phyloP scores from a whole-genome alignment of 2,329 filamentous ascomycete genomes.

The Cadophora sp. region DNA sequence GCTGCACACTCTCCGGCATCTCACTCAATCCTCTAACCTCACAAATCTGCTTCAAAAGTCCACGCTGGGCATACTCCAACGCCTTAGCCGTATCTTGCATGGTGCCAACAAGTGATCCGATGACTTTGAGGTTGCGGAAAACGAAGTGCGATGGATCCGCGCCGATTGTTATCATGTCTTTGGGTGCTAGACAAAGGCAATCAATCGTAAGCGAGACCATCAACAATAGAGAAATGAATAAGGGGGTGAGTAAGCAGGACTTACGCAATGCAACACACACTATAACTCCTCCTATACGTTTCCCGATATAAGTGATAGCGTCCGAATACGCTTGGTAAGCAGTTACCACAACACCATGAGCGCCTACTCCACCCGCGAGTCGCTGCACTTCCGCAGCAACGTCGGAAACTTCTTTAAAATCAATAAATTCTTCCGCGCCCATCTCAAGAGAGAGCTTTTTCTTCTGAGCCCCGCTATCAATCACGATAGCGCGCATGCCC shows the following conservation, averaged over 20 bases:
- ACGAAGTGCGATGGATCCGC: constrained; percentile 27
- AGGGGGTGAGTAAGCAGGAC: constrained; percentile 1
- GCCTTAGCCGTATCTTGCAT: constrained; percentile 30
- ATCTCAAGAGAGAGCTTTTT: constrained; percentile 33
- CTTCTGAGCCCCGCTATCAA: constrained; percentile 37
- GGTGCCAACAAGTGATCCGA: constrained; percentile 29
- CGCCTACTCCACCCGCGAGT: constrained; percentile 49
- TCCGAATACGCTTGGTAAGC: constrained; percentile 30
- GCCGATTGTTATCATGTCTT: constrained; percentile 23
- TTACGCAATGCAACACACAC: constrained; percentile 31
- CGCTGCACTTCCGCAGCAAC: constrained; percentile 32
- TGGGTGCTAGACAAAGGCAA: constrained; percentile 15
- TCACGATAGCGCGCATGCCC: constrained; percentile 36
- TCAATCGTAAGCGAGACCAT: too few relatives aligned
- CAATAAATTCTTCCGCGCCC: constrained; percentile 39
- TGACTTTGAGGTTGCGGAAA: constrained; percentile 31
- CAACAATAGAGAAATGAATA: too few relatives aligned
- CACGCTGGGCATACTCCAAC: constrained; percentile 31
- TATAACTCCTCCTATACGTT: constrained; percentile 29
- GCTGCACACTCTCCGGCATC: constrained; percentile 33
- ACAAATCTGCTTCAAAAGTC: constrained; percentile 31
- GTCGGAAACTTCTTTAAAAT: constrained; percentile 35
- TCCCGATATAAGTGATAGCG: constrained; percentile 27
- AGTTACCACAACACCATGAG: constrained; percentile 63
- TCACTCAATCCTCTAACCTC: constrained; percentile 30